Evolutionary conservation across 768 basidiomycete species (phyloP), one percentile per base, ranked within the genome.

Genomic region (Amanita inopinata): DNA sequence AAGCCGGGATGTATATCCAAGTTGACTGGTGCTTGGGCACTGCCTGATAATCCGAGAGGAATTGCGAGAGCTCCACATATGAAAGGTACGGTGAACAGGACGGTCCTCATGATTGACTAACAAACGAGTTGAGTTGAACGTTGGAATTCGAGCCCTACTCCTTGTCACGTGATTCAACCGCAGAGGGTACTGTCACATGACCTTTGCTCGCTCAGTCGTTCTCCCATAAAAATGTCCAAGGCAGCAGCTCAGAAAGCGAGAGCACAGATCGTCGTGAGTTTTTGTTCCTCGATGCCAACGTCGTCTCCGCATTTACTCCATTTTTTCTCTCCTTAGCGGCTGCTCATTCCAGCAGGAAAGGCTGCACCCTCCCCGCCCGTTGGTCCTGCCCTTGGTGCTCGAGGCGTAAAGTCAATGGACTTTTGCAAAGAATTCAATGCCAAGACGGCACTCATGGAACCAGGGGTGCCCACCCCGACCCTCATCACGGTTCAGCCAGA

Each of bases 401-500:
- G 90, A 56, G 96, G 96, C 53, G 93, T 99, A 52, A 97, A 96
- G 65, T 91, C 92, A 19, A 98, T 98, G 86, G 96, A 99, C 66
- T 99, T 99, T 59, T 96, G 92, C 73, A 99, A 97, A 62, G 92
- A 98, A 61, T 99, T 98, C 69, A 99, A 99, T 58, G 93, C 94
- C n/a, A 81, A 83, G 50, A 97, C 94, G 14, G 83, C 88, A 23
- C 83, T 89, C 59, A 73, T 94, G 27, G 75, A 80, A 48, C 79
- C 83, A 12, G 89, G 89, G 25, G 76, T 85, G 7, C 94, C 96
- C 5, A 76, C 78, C 28, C 94, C 96, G 7, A 96, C 92, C n/a
- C 64, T 83, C 48, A 93, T 99, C 56, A 87, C 79, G 43, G 83
- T 99, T 46, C 82, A 89, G 53, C 88, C 94, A 42, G 96, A 99